These are phyloP conservation scores for Penicillium palitans DNA, from an alignment of 2,329 filamentous ascomycete species.

Conservation along the genomic window DNA sequence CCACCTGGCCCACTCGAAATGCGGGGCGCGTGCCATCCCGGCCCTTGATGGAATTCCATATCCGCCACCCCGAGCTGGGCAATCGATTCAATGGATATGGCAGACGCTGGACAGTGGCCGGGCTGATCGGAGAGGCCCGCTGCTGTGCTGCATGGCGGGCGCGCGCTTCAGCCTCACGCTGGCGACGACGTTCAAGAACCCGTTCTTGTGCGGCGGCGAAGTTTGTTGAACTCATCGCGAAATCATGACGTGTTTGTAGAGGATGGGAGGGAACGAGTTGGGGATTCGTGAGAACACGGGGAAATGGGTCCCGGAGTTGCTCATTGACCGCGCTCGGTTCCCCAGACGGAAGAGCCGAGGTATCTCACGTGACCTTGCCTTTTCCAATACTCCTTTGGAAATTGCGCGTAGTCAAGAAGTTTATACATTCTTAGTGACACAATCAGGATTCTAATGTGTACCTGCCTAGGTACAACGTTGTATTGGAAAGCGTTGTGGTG, in stretches of 20 bases:
- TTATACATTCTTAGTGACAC: not conserved
- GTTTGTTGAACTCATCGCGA: slow-evolving; percentile 60
- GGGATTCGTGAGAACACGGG: not conserved
- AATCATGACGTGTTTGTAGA: slow-evolving; percentile 33
- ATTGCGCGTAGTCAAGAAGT: not conserved
- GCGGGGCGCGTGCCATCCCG: slow-evolving; percentile 78
- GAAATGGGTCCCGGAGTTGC: slow-evolving; percentile 12
- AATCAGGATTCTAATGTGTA: not conserved
- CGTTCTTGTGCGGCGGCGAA: slow-evolving; percentile 90
- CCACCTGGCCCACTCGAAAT: slow-evolving; percentile 92
- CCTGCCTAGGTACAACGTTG: not conserved
- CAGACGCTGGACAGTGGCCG: slow-evolving; percentile 58
- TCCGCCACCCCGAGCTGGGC: slow-evolving; percentile 40
- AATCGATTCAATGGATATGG: slow-evolving; percentile 64
- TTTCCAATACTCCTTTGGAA: not conserved
- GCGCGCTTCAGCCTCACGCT: slow-evolving; percentile 67
- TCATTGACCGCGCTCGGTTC: slow-evolving; percentile 16
- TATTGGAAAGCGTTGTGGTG: not conserved
- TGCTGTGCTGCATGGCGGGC: slow-evolving; percentile 51
- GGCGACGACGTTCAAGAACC: slow-evolving; percentile 75
- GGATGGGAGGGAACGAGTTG: not conserved
- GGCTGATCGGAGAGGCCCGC: slow-evolving; percentile 51
- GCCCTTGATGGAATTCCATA: slow-evolving; percentile 71
- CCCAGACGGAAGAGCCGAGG: slow-evolving; percentile 25
- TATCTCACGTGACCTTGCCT: slow-evolving; percentile 15